Percentiles rank a stretch among this genome's conserved stretches.
Conservation (phyloP, 2,329 filamentous ascomycete species). For the Alternaria alternata region DNA sequence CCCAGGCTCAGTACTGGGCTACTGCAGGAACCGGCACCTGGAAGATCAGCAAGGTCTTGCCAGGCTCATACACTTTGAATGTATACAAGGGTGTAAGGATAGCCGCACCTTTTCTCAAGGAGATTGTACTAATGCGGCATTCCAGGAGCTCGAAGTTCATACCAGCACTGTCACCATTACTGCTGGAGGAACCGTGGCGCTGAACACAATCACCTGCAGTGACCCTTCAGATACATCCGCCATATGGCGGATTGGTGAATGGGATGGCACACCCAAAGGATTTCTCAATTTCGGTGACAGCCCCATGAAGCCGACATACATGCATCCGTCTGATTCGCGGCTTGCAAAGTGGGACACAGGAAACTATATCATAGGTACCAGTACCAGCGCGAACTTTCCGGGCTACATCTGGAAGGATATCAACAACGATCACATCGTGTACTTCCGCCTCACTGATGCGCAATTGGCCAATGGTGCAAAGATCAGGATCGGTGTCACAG, state of each 20-base stretch:
- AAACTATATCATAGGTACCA: conserved; percentile 34
- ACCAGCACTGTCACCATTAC: conserved; percentile 53
- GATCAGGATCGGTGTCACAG: conserved; percentile 32
- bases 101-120: background rate
- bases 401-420: conserved; percentile 56
- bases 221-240: conserved; percentile 56
- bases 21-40: conserved; percentile 53
- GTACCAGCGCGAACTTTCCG: conserved; percentile 39
- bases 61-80: conserved; percentile 70
- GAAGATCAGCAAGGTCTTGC: conserved; percentile 68
- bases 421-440: conserved; percentile 54
- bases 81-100: conserved; percentile 60
- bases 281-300: conserved; percentile 63
- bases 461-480: conserved; percentile 33
- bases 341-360: conserved; percentile 35
- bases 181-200: conserved; percentile 57
- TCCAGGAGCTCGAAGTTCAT: conserved; percentile 36
- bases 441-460: conserved; percentile 45
- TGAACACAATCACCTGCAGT: conserved; percentile 60
- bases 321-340: conserved; percentile 51
- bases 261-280: conserved; percentile 65
- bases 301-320: conserved; percentile 54
- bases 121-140: background rate
- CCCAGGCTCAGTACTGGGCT: conserved; percentile 52
- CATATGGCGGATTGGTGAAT: conserved; percentile 70